A percentile compares a stretch with the other conserved stretches of the same genome.
Conservation (phyloP, 169 alveolate genomes). For the Plasmodium sp. region DNA sequence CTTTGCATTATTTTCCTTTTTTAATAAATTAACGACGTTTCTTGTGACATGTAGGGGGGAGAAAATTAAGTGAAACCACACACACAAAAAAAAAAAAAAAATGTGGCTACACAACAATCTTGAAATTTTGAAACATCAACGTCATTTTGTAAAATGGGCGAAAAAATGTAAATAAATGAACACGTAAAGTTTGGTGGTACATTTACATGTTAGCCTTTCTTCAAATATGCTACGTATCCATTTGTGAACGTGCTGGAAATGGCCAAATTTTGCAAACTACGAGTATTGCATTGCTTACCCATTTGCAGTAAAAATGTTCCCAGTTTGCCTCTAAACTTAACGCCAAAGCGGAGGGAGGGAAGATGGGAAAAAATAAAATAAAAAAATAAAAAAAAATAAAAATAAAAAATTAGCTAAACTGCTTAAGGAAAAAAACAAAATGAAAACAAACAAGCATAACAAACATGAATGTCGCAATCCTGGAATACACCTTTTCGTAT, state of each 20-base stretch:
- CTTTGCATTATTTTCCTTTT: conserved; percentile 61
- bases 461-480: background rate
- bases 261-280: background rate
- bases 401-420: background rate
- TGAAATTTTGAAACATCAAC: conserved; percentile 11
- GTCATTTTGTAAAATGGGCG: conserved; percentile 17
- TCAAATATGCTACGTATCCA: background rate
- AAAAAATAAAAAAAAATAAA: background rate
- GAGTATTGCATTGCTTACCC: background rate
- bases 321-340: background rate
- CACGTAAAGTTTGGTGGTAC: background rate
- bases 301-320: background rate
- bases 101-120: background rate
- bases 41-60: background rate
- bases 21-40: background rate
- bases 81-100: background rate
- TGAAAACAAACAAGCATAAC: background rate
- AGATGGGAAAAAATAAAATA: background rate
- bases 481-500: background rate
- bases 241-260: background rate
- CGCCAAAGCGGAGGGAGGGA: background rate
- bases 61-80: background rate
- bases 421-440: background rate
- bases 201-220: background rate
- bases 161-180: background rate